Conservation (phyloP, 139 green algal genomes). For the Chlorella sp. region DNA sequence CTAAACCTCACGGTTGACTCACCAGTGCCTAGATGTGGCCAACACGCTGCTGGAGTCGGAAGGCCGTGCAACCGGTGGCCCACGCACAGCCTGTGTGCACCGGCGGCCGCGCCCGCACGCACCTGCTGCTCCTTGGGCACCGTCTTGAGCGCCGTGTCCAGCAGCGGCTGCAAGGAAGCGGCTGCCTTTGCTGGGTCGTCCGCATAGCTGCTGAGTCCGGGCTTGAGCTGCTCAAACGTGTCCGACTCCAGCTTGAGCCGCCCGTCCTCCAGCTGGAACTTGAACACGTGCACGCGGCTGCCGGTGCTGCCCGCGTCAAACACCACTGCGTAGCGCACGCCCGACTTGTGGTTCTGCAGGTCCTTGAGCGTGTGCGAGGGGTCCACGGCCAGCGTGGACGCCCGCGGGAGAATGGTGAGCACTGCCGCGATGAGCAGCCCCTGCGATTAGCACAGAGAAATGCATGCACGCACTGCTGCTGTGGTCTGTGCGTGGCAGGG, state of each 20-base stretch:
- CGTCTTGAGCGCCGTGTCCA: slow-evolving; percentile 75
- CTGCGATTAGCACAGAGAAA: neutral
- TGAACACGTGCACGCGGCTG: slow-evolving; percentile 92
- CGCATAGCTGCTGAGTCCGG: slow-evolving; percentile 80
- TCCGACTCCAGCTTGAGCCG: slow-evolving; percentile 71
- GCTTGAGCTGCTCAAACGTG: slow-evolving; percentile 90
- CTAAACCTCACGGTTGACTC: too few species aligned
- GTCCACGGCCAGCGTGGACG: slow-evolving; percentile 6
- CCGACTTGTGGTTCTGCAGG: slow-evolving; percentile 10
- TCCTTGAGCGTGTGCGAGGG: slow-evolving; percentile 18
- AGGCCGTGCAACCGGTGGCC: too few species aligned
- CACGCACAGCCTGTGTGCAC: too few species aligned
- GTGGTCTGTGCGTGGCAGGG: too few species aligned
- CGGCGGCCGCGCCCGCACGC: too few species aligned
- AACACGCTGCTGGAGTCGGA: too few species aligned
- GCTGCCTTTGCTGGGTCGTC: slow-evolving; percentile 70
- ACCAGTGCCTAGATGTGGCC: too few species aligned
- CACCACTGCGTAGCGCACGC: slow-evolving; percentile 72
- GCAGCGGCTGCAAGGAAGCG: slow-evolving; percentile 68
- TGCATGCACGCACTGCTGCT: neutral
- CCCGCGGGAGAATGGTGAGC: slow-evolving; percentile 47
- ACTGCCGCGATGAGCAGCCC: slow-evolving; percentile 55
- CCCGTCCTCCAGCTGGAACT: slow-evolving; percentile 53
- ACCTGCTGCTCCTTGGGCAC: slow-evolving; percentile 65
- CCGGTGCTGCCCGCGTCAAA: slow-evolving; percentile 96